Conservation (phyloP, 805 yeast species). For the Kluyveromyces wickerhamii region DNA sequence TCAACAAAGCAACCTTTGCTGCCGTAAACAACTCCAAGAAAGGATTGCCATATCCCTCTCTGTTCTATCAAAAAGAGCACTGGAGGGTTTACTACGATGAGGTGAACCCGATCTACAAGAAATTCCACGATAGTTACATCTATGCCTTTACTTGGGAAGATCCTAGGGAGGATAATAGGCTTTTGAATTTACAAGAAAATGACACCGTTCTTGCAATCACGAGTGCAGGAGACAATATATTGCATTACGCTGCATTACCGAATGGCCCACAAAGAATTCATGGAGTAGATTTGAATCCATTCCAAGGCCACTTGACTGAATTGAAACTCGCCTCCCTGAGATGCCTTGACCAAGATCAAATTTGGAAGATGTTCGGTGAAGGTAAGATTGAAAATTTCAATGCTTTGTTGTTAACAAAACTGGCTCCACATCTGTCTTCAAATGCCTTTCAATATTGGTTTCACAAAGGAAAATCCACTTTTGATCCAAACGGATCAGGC, state of each 20-base stretch:
- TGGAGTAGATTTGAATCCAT: slow-evolving; percentile 79
- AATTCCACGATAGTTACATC: slow-evolving; percentile 71
- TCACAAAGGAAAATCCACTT: slow-evolving; percentile 51
- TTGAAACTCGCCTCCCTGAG: slow-evolving; percentile 67
- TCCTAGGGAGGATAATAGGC: slow-evolving; percentile 69
- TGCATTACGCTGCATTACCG: slow-evolving; percentile 64
- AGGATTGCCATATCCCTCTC: slow-evolving; percentile 70
- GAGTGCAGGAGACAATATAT: slow-evolving; percentile 78
- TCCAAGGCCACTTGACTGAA: slow-evolving; percentile 74
- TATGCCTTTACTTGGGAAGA: slow-evolving; percentile 92
- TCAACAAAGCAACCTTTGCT: slow-evolving; percentile 71
- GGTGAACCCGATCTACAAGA: slow-evolving; percentile 54
- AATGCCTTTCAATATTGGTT: slow-evolving; percentile 79
- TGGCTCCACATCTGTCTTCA: slow-evolving; percentile 68
- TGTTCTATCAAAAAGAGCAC: slow-evolving; percentile 67
- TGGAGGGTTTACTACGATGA: slow-evolving; percentile 81
- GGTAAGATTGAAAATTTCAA: slow-evolving; percentile 53
- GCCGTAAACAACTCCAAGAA: slow-evolving; percentile 53
- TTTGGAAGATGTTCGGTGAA: slow-evolving; percentile 72
- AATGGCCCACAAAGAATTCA: slow-evolving; percentile 71
- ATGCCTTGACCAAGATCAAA: slow-evolving; percentile 45
- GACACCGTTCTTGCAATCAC: slow-evolving; percentile 79
- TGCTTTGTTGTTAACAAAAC: slow-evolving; percentile 43
- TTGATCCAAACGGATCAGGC: slow-evolving; percentile 48
- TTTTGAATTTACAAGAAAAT: slow-evolving; percentile 48